Percentiles rank a stretch among this genome's conserved stretches.
Conservation (phyloP, 768 basidiomycete genomes). For the Suillus hirtellus region DNA sequence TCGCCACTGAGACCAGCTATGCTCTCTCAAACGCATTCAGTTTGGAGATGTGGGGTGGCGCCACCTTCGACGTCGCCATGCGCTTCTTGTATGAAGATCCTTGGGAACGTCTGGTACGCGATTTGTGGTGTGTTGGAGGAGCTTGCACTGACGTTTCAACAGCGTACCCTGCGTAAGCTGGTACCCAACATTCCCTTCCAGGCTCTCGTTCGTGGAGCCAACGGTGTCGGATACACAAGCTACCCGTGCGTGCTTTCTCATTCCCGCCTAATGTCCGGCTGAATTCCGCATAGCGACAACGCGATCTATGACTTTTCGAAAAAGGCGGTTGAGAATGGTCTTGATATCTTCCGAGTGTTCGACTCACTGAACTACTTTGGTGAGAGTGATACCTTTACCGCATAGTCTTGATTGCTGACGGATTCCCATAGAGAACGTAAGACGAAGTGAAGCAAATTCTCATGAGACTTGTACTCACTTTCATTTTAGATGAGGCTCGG, state of each 20-base stretch:
- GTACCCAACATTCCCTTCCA: constrained; percentile 99
- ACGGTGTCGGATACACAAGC: constrained; percentile 98
- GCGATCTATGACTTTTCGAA: constrained; percentile 99
- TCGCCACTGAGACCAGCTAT: constrained; percentile 95
- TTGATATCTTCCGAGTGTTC: constrained; percentile 99
- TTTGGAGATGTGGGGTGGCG: constrained; percentile 98
- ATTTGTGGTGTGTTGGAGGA: not conserved
- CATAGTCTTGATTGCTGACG: constrained; percentile 4
- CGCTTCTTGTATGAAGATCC: constrained; percentile 99
- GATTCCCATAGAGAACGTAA: constrained; percentile 62
- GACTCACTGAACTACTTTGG: constrained; percentile 99
- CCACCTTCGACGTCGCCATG: constrained; percentile 99
- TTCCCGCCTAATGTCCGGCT: constrained; percentile 2
- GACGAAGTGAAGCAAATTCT: constrained; percentile 19
- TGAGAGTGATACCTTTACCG: constrained; percentile 39
- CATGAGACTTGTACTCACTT: constrained; percentile 16
- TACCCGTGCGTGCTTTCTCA: constrained; percentile 70
- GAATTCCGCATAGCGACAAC: constrained; percentile 67
- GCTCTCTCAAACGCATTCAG: constrained; percentile 95
- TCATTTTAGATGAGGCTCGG: constrained; percentile 84
- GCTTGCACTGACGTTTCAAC: constrained; percentile 17
- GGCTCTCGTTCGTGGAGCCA: constrained; percentile 97
- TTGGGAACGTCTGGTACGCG: constrained; percentile 90
- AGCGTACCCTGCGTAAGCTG: constrained; percentile 90
- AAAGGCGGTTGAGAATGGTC: constrained; percentile 98